Base-by-base conservation (phyloP, 2,329 filamentous ascomycete genomes). In the Exophiala xenobiotica region DNA sequence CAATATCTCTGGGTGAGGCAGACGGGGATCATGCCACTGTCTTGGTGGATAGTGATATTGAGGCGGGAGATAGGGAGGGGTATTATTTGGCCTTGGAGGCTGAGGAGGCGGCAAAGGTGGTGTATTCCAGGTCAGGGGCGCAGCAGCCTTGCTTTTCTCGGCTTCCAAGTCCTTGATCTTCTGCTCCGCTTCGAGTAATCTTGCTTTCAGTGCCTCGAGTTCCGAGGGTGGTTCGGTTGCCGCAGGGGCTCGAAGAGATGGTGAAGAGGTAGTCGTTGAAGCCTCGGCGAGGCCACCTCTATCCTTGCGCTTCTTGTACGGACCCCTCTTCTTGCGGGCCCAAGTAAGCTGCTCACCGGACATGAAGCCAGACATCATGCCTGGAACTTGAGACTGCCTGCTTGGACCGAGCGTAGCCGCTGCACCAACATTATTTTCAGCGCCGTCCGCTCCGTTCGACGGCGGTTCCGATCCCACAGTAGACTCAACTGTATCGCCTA, bases 111-210 rank as follows among this genome's bases (percentile, higher is more conserved):
- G 29, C 29, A 5, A 29, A 5, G 39, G 23, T 23, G 46, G 38
- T 16, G 41, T 20, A 14, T 42, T 50, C 50, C 50, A 49, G 12
- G 33, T 23, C 12, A 51, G 33, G 5, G 54, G 54, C 3, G 42
- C 39, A 20, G 37, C 35, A 16, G 35, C n/a, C 35, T 24, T 41
- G 6, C 26, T 29, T 31, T 55, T 60, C 51, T 58, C 56, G 12
- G 44, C 40, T 40, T 61, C 58, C 5, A 61, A 40, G 9, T 48
- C 44, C 23, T 49, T 40, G 19, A 61, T 57, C 26, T 56, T 53
- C 24, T 42, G 41, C 33, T 59, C 50, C 9, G 58, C 56, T 27
- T 53, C 56, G 20, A 39, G 35, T 1, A 61, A 49, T 22, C 48
- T 49, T 12, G 49, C 44, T 33, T 51, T 57, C 6, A 59, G 46